phyloP scores from a whole-genome alignment of 345 rosid species.

The Ailanthus altissimus region DNA sequence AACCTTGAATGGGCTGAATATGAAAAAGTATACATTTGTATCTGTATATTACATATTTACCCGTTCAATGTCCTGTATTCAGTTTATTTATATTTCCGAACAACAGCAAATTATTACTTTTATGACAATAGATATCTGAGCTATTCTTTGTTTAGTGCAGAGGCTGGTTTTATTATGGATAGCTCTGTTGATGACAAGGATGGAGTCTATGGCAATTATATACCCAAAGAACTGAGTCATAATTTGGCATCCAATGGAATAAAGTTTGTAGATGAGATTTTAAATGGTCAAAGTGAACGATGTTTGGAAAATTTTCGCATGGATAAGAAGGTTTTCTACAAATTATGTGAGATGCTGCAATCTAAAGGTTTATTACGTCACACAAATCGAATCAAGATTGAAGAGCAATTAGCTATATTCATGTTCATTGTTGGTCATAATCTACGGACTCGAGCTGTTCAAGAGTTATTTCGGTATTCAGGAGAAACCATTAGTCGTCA shows the following conservation, averaged over 20 bases:
- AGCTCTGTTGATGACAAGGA: constrained; percentile 62
- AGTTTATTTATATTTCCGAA: neutral
- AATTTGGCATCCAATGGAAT: constrained; percentile 43
- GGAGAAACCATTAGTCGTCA: constrained; percentile 96
- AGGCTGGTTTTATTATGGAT: constrained; percentile 46
- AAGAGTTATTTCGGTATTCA: constrained; percentile 70
- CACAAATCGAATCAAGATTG: constrained; percentile 83
- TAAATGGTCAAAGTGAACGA: constrained; percentile 58
- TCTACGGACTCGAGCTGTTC: constrained; percentile 85
- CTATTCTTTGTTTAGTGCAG: constrained; percentile 25
- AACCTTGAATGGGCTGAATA: neutral
- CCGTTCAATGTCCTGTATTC: neutral
- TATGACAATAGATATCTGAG: neutral
- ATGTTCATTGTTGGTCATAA: constrained; percentile 84
- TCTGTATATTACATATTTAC: neutral
- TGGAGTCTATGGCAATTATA: constrained; percentile 33
- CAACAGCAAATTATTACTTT: neutral
- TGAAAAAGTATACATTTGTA: neutral
- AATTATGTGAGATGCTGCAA: constrained; percentile 74
- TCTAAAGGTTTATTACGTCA: constrained; percentile 79
- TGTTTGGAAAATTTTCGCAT: constrained; percentile 85
- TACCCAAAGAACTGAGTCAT: constrained; percentile 48
- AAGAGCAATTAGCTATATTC: constrained; percentile 88
- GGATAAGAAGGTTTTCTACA: constrained; percentile 85
- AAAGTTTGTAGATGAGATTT: constrained; percentile 79